Base-by-base conservation (phyloP, 768 basidiomycete species). In the Tylopilus sp. region DNA sequence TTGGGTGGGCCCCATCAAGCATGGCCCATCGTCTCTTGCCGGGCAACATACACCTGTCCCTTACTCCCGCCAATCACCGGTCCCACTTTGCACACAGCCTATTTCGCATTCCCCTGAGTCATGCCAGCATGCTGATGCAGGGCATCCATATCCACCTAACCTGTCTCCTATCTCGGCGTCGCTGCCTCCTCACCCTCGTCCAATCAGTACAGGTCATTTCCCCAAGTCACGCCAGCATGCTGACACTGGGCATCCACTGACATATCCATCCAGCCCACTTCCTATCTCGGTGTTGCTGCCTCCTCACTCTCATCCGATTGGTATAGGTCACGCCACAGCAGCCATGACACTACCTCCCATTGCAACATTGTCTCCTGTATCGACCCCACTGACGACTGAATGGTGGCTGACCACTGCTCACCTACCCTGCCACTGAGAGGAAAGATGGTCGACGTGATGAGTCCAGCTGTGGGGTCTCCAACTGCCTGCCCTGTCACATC, bases 121-220 rank as follows among this genome's bases (percentile, higher is more conserved):
- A 13, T 81, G 85, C 28, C 81, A 80, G 48, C 68, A 66, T 3
- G 51, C 25, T 5, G 70, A 71, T 16, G 48, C 30, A 22, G 58
- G 58, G 22, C 67, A 65, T 25, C 10, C 56, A 24, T 82, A 78
- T 52, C 74, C 78, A 33, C 72, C 80, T 54, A 76, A 62, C 44
- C 72, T 50, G 76, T 83, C 87, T 0, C 67, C 82, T 24, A 71
- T 87, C 13, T 78, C 84, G 7, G 76, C 77, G 29, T 78, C 80
- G 8, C 76, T 90, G 29, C 88, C 88, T 37, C 85, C 86, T 25
- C 88, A 88, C 63, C 87, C 88, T 41, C 78, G 85, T 24, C 87
- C 87, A 11, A 77, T 87, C 45, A 87, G 87, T 16, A 62, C 71
- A 1, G 79, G 81, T 1, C n/a, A n/a, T n/a, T n/a, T n/a, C n/a